Conservation (phyloP, 192 early-diverging fungal species). For the Backusella parvicylindrica region DNA sequence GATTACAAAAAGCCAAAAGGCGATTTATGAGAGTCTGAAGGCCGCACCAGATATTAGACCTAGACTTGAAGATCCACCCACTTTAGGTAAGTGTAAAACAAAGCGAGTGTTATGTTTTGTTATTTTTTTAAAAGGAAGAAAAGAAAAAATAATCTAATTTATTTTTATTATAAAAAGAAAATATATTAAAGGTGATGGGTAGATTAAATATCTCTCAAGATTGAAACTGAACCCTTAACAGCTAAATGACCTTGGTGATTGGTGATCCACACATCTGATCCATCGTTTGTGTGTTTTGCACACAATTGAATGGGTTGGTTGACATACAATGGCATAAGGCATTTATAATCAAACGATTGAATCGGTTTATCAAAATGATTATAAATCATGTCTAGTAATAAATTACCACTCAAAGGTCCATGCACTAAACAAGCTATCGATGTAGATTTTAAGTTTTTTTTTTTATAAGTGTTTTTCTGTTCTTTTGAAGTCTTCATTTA, state of each 20-base stretch:
- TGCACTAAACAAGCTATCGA: conserved; percentile 5
- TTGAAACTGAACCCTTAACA: not conserved
- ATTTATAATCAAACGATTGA: conserved; percentile 4
- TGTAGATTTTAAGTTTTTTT: not conserved
- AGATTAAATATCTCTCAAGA: not conserved
- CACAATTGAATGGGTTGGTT: not conserved
- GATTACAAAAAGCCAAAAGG: not conserved
- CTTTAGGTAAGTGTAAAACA: not conserved
- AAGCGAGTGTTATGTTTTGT: not conserved
- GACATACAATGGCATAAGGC: conserved; percentile 10
- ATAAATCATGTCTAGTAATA: not conserved
- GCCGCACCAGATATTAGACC: not conserved
- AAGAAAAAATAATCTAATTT: not conserved
- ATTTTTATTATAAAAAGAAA: not conserved
- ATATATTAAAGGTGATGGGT: conserved; percentile 1
- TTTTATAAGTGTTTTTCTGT: not conserved
- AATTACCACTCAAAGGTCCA: conserved; percentile 17
- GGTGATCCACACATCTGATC: conserved; percentile 8
- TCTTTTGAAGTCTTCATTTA: not conserved
- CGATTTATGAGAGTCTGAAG: not conserved
- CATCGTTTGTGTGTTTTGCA: not conserved
- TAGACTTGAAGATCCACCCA: not conserved
- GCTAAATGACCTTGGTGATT: conserved; percentile 9
- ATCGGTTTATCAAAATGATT: not conserved
- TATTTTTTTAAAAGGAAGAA: no score